phyloP scores from a whole-genome alignment of 345 rosid genomes.

The Hibiscus mutabilis region DNA sequence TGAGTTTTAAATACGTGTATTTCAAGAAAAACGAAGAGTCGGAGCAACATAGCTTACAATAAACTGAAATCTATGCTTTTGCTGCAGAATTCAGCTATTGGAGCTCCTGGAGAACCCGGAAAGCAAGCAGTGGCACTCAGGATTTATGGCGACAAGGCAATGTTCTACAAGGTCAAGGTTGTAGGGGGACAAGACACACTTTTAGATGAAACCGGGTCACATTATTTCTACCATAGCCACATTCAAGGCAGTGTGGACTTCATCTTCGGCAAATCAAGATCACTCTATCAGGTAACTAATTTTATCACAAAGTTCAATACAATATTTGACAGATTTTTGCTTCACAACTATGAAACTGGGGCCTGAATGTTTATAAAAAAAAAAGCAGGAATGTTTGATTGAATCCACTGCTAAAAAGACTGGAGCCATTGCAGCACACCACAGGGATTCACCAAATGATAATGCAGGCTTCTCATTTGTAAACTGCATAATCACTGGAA shows the following conservation, averaged over 20 bases:
- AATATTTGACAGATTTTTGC: neutral
- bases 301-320: neutral
- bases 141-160: conserved; percentile 59
- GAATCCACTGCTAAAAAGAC: conserved; percentile 51
- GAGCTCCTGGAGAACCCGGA: conserved; percentile 58
- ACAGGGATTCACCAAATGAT: conserved; percentile 54
- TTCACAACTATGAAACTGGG: neutral
- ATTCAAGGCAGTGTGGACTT: conserved; percentile 80
- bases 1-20: neutral
- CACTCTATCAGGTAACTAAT: conserved; percentile 55
- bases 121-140: conserved; percentile 87
- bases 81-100: conserved; percentile 65
- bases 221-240: conserved; percentile 57
- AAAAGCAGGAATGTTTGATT: conserved; percentile 53
- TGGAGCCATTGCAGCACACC: conserved; percentile 93
- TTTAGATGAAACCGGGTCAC: conserved; percentile 73
- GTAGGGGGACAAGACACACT: conserved; percentile 91
- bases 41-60: neutral
- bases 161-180: conserved; percentile 62
- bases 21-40: too few species aligned
- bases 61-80: neutral
- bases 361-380: neutral
- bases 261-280: conserved; percentile 70
- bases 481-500: conserved; percentile 59
- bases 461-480: conserved; percentile 81